phyloP scores from a whole-genome alignment of 2,329 filamentous ascomycete genomes.

The Sporothrix phasma region DNA sequence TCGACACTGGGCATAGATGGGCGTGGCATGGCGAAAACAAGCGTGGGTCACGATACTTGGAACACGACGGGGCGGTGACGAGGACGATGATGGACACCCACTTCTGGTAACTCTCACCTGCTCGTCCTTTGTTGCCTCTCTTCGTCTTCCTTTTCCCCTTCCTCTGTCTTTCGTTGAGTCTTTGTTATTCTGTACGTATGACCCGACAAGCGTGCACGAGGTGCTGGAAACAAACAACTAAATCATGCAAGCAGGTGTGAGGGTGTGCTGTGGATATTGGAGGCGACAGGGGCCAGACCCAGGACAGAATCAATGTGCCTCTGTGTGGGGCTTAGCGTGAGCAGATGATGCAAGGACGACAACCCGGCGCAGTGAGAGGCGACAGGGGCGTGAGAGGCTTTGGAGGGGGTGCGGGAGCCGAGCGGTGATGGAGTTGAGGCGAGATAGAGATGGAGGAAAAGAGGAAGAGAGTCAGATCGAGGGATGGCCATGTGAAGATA shows the following conservation, averaged over 20 bases:
- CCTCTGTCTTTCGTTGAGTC: not conserved
- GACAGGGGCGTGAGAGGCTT: not conserved
- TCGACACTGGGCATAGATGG: conserved; percentile 4
- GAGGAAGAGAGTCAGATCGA: not conserved
- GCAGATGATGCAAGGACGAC: not conserved
- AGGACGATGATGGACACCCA: not conserved
- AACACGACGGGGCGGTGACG: not conserved
- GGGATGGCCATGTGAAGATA: too few relatives aligned
- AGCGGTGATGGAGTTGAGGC: not conserved
- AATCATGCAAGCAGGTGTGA: not conserved
- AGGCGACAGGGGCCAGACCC: conserved; percentile 3
- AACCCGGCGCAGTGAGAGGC: not conserved
- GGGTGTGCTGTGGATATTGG: conserved; percentile 13
- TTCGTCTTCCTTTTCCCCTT: not conserved
- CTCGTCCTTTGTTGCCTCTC: not conserved
- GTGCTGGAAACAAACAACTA: not conserved
- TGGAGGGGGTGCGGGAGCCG: not conserved
- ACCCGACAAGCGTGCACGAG: not conserved
- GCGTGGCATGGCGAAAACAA: not conserved
- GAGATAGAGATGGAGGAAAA: not conserved
- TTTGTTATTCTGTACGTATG: not conserved
- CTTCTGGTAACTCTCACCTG: too few relatives aligned
- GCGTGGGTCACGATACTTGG: not conserved
- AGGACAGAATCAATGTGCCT: conserved; percentile 16
- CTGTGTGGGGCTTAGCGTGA: conserved; percentile 22